phyloP scores from a whole-genome alignment of 805 yeast species.

The Isabelozyma heimii region DNA sequence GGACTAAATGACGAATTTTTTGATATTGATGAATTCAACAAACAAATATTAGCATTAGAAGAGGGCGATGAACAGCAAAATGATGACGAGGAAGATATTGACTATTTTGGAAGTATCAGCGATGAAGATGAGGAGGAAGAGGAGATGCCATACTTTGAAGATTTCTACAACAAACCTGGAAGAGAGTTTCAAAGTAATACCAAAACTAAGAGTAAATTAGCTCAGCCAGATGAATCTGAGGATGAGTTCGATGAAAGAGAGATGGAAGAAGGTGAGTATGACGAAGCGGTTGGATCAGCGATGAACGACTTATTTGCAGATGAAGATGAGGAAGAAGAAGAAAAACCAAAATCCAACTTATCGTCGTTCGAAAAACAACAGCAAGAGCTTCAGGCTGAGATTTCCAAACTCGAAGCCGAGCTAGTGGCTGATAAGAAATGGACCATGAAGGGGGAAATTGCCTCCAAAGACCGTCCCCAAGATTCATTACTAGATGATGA shows the following conservation, averaged over 20 bases:
- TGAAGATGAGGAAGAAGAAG: slow-evolving; percentile 36
- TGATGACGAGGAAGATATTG: slow-evolving; percentile 42
- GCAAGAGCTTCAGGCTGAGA: slow-evolving; percentile 69
- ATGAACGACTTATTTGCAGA: slow-evolving; percentile 61
- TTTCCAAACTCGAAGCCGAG: slow-evolving; percentile 76
- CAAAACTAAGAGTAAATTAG: slow-evolving; percentile 3
- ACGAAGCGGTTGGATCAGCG: slow-evolving; percentile 57
- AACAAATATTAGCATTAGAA: slow-evolving; percentile 61
- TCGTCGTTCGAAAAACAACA: slow-evolving; percentile 87
- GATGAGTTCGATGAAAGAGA: slow-evolving; percentile 31
- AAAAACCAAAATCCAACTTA: slow-evolving; percentile 30
- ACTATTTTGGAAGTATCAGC: slow-evolving; percentile 34
- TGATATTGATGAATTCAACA: slow-evolving; percentile 79
- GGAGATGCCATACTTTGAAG: slow-evolving; percentile 60
- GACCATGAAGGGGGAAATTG: slow-evolving; percentile 93
- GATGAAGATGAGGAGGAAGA: slow-evolving; percentile 49
- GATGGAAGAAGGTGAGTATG: slow-evolving; percentile 60
- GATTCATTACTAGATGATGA: slow-evolving; percentile 78
- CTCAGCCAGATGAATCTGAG: slow-evolving; percentile 26
- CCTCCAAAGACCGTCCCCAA: slow-evolving; percentile 73
- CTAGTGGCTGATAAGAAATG: slow-evolving; percentile 88
- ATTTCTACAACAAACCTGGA: slow-evolving; percentile 56
- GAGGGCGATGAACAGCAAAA: slow-evolving; percentile 25
- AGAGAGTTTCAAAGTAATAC: slow-evolving; percentile 15
- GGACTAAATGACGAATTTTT: slow-evolving; percentile 84